Conservation (phyloP, 106 monocot species). For the Dendrobium nobile region DNA sequence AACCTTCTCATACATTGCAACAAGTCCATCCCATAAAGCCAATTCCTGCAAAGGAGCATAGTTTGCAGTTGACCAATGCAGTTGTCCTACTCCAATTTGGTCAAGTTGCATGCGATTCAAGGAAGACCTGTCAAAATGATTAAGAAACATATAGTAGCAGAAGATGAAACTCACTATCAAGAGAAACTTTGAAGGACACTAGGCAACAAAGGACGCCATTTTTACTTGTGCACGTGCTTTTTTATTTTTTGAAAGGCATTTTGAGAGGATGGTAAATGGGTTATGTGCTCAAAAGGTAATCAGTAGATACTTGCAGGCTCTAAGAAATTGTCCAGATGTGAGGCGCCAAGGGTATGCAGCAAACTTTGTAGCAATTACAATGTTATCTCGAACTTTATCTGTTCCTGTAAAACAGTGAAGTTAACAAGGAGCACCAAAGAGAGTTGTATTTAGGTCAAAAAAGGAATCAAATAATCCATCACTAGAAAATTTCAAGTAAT, state of each 20-base stretch:
- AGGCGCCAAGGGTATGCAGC: constrained; percentile 98
- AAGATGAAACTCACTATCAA: background rate
- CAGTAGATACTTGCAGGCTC: constrained; percentile 82
- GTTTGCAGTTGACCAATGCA: constrained; percentile 99
- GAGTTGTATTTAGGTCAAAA: background rate
- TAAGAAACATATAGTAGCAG: background rate
- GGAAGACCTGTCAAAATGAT: constrained; percentile 59
- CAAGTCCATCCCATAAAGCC: constrained; percentile 96
- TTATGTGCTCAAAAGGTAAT: constrained; percentile 18
- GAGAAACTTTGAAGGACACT: background rate
- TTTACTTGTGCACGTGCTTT: background rate
- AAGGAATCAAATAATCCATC: background rate
- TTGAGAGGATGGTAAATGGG: background rate
- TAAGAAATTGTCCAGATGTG: constrained; percentile 86
- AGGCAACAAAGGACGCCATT: background rate
- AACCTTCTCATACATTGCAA: constrained; percentile 97
- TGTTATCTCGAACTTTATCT: constrained; percentile 33
- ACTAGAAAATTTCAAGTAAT: background rate
- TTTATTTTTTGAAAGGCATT: background rate
- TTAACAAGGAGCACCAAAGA: background rate
- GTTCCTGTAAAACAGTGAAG: constrained; percentile 39
- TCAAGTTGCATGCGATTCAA: constrained; percentile 71
- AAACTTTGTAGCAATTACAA: constrained; percentile 96
- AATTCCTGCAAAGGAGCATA: constrained; percentile 91
- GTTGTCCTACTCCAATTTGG: constrained; percentile 87